These are phyloP conservation scores for Prunus kanzakura DNA, from an alignment of 306 rosid species.

Conservation along the genomic window DNA sequence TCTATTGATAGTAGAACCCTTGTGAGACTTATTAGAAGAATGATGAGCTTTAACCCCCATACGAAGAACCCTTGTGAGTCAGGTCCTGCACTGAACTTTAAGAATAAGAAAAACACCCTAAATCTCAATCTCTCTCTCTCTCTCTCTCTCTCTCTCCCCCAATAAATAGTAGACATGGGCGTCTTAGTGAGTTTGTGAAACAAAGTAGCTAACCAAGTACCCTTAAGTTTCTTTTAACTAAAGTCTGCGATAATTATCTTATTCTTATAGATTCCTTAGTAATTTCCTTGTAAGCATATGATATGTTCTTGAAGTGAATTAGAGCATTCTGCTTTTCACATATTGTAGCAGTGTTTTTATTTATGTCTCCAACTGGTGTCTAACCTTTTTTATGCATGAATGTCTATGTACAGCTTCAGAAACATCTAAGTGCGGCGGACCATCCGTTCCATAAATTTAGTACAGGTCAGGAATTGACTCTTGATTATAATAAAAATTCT, in stretches of 20 bases:
- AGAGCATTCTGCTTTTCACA: not conserved
- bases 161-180: not conserved
- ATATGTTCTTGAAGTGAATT: too few species aligned
- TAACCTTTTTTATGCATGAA: slow-evolving; percentile 22
- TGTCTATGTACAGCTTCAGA: slow-evolving; percentile 73
- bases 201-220: not conserved
- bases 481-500: not conserved
- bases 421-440: slow-evolving; percentile 67
- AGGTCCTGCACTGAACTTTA: too few species aligned
- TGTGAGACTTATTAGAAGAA: too few species aligned
- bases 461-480: slow-evolving; percentile 58
- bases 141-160: too few species aligned
- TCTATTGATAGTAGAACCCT: too few species aligned
- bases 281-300: not conserved
- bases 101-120: too few species aligned
- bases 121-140: too few species aligned
- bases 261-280: not conserved
- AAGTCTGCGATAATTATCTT: not conserved
- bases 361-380: slow-evolving; percentile 16
- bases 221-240: slow-evolving; percentile 1
- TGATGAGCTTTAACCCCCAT: too few species aligned
- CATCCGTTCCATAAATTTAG: slow-evolving; percentile 92
- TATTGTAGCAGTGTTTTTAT: not conserved
- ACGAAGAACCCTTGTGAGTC: too few species aligned
- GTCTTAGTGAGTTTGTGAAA: not conserved